phyloP scores from a whole-genome alignment of 2,329 filamentous ascomycete species.

The Fusarium azukiicola region DNA sequence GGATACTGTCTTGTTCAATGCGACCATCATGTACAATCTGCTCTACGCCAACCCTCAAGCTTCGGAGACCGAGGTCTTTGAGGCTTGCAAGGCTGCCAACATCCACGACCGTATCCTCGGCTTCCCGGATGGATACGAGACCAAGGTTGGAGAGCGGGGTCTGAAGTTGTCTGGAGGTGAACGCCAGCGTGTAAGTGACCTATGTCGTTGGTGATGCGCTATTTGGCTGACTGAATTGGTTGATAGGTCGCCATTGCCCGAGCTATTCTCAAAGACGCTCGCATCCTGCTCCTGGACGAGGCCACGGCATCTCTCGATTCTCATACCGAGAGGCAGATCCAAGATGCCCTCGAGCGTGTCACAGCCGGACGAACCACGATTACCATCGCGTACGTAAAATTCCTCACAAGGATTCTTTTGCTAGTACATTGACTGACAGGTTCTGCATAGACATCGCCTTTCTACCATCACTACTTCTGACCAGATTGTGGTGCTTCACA shows the following conservation, averaged over 20 bases:
- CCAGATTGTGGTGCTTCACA: constrained; percentile 75
- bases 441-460: constrained; percentile 69
- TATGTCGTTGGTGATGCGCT: neutral
- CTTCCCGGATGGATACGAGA: constrained; percentile 75
- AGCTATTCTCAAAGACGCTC: constrained; percentile 84
- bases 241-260: constrained; percentile 77
- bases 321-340: constrained; percentile 78
- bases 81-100: constrained; percentile 74
- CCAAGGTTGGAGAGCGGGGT: constrained; percentile 75
- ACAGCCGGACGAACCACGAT: constrained; percentile 73
- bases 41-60: constrained; percentile 73
- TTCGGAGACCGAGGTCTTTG: constrained; percentile 71
- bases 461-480: constrained; percentile 79
- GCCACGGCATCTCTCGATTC: constrained; percentile 86
- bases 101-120: constrained; percentile 76
- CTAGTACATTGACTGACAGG: constrained; percentile 16
- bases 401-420: neutral
- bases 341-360: constrained; percentile 72
- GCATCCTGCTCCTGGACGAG: constrained; percentile 86
- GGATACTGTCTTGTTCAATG: constrained; percentile 72
- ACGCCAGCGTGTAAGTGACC: constrained; percentile 72
- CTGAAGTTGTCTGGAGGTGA: constrained; percentile 79
- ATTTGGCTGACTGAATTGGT: neutral
- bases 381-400: constrained; percentile 69
- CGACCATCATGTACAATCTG: constrained; percentile 77